Base-by-base conservation (phyloP, 331 rosid species). In the Malus hybrid region DNA sequence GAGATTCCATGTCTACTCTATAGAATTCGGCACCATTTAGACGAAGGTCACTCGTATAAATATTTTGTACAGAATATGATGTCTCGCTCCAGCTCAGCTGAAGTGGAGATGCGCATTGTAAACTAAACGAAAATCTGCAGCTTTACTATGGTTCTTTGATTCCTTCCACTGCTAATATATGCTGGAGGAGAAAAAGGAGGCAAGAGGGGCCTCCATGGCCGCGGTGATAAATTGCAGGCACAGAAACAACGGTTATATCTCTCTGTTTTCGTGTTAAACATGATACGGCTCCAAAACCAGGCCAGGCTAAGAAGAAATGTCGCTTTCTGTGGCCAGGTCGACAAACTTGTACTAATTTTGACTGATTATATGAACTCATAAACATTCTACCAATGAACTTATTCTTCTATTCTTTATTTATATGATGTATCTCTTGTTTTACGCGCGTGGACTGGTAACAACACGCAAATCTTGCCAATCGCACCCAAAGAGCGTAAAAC, bases 1-100 rank as follows among this genome's bases (percentile, higher is more conserved):
- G 70, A 29, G 79, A 80, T 60, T 61, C 73, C 74, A 28, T 83
- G 78, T 88, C 91, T 34, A 29, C 82, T 42, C 50, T 82, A 7
- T 74, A 44, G 55, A 80, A 81, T 58, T 50, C 53, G 5, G 10
- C 12, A 33, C 73, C 66, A 33, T 3, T 29, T 56, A 76, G 63
- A 60, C 18, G n/a, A 73, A 10, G 58, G 29, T 14, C 4, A 22
- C 30, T 6, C 29, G 44, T 8, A 36, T 0, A 42, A 9, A 36
- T 68, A 4, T 32, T 20, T 58, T 57, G 67, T 56, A 29, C 60
- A 26, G 13, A 62, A 18, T 18, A 26, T 46, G 36, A 33, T 33
- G 50, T 6, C 28, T 26, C 32, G 5, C 61, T 55, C 30, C 63
- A 16, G 8, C 72, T 57, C 18, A 60, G 69, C 24, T 66, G 14